Evolutionary conservation across 176 grass and related monocot genomes (phyloP).

Genomic region (Musa acuminata): DNA sequence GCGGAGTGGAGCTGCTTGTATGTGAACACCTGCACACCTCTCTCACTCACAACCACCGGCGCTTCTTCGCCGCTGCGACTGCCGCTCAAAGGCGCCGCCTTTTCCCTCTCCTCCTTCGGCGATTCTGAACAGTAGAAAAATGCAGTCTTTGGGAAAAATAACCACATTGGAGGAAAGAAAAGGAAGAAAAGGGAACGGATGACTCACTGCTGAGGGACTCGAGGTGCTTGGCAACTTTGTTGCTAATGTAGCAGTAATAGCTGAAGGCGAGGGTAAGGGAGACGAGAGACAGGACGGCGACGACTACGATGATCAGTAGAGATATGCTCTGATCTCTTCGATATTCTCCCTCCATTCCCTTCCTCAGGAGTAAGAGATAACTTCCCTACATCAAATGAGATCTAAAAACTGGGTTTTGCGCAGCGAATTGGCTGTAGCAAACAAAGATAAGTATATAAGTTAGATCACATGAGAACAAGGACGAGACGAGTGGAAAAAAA

Average conservation of each 20-base stretch:
- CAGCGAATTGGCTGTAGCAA: too few species aligned
- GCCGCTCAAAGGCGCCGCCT: constrained; percentile 32
- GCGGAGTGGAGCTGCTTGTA: constrained; percentile 67
- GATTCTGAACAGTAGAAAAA: neutral
- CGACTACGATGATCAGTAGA: constrained; percentile 67
- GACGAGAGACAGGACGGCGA: constrained; percentile 65
- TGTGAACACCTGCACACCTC: constrained; percentile 60
- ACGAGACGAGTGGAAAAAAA: too few species aligned
- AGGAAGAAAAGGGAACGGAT: constrained; percentile 2
- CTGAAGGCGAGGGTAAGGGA: constrained; percentile 63
- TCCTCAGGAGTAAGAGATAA: too few species aligned
- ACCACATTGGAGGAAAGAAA: neutral
- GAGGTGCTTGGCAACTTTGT: constrained; percentile 76
- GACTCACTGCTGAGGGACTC: constrained; percentile 32
- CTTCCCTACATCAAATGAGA: too few species aligned
- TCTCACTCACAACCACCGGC: constrained; percentile 12
- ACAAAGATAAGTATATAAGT: too few species aligned
- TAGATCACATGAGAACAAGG: too few species aligned
- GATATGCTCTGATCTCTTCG: constrained; percentile 53
- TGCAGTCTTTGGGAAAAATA: neutral
- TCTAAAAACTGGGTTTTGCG: too few species aligned
- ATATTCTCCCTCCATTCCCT: constrained; percentile 31
- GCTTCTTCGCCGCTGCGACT: constrained; percentile 18
- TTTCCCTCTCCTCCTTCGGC: constrained; percentile 18
- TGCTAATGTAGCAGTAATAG: constrained; percentile 96